Base-by-base conservation (phyloP, 331 rosid genomes). In the Stylosanthes scabra region DNA sequence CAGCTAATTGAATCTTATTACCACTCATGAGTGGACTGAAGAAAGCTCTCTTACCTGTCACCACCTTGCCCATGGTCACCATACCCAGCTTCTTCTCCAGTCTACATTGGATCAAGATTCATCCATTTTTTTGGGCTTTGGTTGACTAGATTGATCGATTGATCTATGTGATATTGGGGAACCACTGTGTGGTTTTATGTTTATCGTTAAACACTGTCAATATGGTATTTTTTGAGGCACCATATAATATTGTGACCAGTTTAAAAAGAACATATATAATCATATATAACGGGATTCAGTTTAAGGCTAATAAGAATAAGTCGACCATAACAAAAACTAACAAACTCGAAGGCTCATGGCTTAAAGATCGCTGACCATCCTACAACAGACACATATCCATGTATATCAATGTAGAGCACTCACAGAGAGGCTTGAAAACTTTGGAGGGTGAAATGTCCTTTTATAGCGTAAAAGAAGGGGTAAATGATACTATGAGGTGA, bases 21-120 rank as follows among this genome's bases (percentile, higher is more conserved):
- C 71, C 80, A 20, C 92, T 96, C 75, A 80, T 86, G 87, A 86
- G 79, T 93, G 97, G 89, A 93, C 98, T 34, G 84, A 94, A 91
- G 96, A 86, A 87, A 91, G 99, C 99, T 94, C 99, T 94, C 99
- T 80, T 96, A 87, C 42, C 42, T 7, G 42, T 75, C 56, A 58
- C 74, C 42, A 39, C 42, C 42, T 4, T 39, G 42, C 5, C 5
- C 8, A 39, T 39, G 42, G 7, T 39, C 42, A 20, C 25, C 25
- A 20, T 7, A 39, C 3, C 42, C 3, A 4, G 42, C 42, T 4
- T 2, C 5, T 39, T 39, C 42, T 39, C 42, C 7, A 39, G 7
- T 39, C 66, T 76, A 90, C 39, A 20, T 45, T 6, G 11, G n/a
- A 40, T 4, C 29, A 52, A 12, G 49, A 8, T 7, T 9, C 3